Evolutionary conservation across 129 eudicot species (phyloP), one percentile per base, ranked within the genome.

Genomic region (carrot (Daucus carota)): DNA sequence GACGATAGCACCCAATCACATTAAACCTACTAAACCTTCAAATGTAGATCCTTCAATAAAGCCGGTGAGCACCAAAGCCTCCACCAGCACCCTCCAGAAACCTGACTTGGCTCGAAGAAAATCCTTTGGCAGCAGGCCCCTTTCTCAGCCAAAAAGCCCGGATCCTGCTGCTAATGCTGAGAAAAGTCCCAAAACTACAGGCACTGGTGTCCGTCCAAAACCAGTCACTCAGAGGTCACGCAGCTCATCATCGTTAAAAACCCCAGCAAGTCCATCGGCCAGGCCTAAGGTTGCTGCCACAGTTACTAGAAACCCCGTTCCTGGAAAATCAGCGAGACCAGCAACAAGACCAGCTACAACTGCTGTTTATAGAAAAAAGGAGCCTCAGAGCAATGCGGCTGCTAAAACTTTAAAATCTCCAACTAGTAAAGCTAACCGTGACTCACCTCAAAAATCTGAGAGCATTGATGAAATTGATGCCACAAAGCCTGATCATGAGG

Each of bases 1-100:
- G 17, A 34, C 72, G 17, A 17, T 18, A 32, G 13, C 72, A 4
- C 72, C 72, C 17, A 67, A 18, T 20, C 32, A 67, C 72, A 33
- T 18, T 67, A 67, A 67, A 67, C 72, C 72, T 67, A 32, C 72
- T 8, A 67, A 34, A 34, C 22, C 26, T 67, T 67, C 72, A 18
- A 33, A 33, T 34, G 24, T 3, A 16, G 72, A 67, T 67, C 70
- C 70, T 15, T 17, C 3, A 34, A 9, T 34, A 7, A 67, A 67
- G 24, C 26, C 72, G 13, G 12, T 34, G 12, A 67, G 3, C 44
- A 34, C 24, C 72, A 34, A 17, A 31, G n/a, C 24, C 24, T 31
- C 72, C 42, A 18, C 24, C 44, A 32, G 24, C 72, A 67, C 72
- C 44, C 72, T 32, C 28, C 44, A 3, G 3, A 67, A 63, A 31